phyloP scores from a whole-genome alignment of 2,329 filamentous ascomycete species.

The Ceratocystiopsis sp. region DNA sequence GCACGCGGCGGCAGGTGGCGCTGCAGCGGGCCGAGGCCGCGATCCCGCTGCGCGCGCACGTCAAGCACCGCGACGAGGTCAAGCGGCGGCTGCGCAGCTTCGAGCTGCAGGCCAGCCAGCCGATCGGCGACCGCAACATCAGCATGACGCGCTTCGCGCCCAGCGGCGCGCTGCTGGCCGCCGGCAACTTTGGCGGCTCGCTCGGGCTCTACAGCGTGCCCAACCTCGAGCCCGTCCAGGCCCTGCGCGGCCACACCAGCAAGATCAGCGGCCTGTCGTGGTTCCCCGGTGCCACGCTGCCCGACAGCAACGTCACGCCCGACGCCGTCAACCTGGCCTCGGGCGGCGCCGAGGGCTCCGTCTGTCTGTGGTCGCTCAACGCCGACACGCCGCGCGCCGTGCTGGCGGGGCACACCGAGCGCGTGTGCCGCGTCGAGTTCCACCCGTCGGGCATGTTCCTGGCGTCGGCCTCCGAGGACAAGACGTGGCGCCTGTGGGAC shows the following conservation, averaged over 20 bases:
- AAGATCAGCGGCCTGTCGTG: conserved; percentile 83
- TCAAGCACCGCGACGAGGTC: conserved; percentile 78
- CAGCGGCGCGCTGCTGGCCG: conserved; percentile 65
- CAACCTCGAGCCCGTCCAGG: conserved; percentile 58
- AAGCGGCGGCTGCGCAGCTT: conserved; percentile 71
- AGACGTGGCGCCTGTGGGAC: conserved; percentile 94
- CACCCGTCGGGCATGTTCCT: conserved; percentile 83
- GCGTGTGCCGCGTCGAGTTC: conserved; percentile 85
- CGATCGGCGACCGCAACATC: conserved; percentile 75
- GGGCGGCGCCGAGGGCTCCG: conserved; percentile 70
- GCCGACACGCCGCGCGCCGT: conserved; percentile 74
- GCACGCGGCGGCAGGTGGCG: conserved; percentile 59
- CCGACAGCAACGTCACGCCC: conserved; percentile 51
- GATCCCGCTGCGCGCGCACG: conserved; percentile 75
- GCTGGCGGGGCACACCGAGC: conserved; percentile 64
- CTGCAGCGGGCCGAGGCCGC: conserved; percentile 66
- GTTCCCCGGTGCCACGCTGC: conserved; percentile 67
- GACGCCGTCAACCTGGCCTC: conserved; percentile 73
- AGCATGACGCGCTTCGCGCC: conserved; percentile 87
- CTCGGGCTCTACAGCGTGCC: conserved; percentile 77
- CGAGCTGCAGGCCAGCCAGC: conserved; percentile 86
- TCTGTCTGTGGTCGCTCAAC: conserved; percentile 80
- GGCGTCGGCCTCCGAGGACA: conserved; percentile 88
- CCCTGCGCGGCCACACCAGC: conserved; percentile 69
- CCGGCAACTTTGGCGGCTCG: conserved; percentile 84